These are phyloP conservation scores for Cystoderma amianthinum DNA, from an alignment of 768 basidiomycete genomes.

Conservation along the genomic window DNA sequence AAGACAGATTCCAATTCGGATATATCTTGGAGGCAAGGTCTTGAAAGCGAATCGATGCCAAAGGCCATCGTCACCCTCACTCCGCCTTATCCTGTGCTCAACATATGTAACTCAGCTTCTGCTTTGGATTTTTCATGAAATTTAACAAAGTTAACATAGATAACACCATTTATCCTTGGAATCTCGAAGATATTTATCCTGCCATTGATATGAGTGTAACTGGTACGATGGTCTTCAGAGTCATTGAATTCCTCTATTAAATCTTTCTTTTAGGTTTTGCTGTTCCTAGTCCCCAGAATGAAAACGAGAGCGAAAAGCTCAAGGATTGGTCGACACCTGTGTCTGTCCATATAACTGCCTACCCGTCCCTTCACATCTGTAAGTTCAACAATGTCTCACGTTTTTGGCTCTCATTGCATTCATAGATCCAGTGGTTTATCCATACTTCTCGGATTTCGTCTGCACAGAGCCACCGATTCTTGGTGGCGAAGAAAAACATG, in stretches of 20 bases:
- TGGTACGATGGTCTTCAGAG: too few species aligned
- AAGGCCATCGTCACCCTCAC: neutral
- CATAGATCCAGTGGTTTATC: too few species aligned
- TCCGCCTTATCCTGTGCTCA: constrained; percentile 15
- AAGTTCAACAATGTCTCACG: constrained; percentile 1
- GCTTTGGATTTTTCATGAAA: constrained; percentile 13
- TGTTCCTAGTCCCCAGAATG: too few species aligned
- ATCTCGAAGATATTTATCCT: constrained; percentile 29
- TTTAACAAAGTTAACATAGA: constrained; percentile 3
- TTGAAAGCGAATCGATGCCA: neutral
- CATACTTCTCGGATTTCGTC: neutral
- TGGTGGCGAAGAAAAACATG: too few species aligned
- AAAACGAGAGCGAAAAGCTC: too few species aligned
- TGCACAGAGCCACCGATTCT: too few species aligned
- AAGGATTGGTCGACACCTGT: neutral
- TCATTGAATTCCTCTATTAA: too few species aligned
- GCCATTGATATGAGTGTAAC: too few species aligned
- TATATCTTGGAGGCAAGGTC: too few species aligned
- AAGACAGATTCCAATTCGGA: too few species aligned
- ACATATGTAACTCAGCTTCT: constrained; percentile 34
- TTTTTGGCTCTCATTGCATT: neutral
- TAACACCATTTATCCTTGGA: constrained; percentile 26
- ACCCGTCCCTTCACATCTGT: neutral
- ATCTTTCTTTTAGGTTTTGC: too few species aligned
- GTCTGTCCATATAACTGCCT: neutral